Evolutionary conservation across 768 basidiomycete species (phyloP).

Genomic region (Candolleomyces aberdarensis): DNA sequence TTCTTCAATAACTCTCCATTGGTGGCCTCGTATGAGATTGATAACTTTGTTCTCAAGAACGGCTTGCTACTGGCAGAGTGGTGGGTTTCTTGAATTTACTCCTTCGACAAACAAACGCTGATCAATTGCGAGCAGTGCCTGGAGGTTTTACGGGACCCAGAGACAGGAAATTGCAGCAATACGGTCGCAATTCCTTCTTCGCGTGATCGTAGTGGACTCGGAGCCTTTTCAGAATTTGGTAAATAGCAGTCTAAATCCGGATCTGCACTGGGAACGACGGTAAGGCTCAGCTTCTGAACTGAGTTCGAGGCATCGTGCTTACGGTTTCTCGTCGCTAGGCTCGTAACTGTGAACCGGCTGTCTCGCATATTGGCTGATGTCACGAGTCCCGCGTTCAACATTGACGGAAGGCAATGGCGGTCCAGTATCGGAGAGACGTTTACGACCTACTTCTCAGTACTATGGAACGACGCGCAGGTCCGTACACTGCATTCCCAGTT

Average conservation of each 20-base stretch:
- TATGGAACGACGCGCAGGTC: slow-evolving; percentile 67
- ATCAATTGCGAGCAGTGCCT: slow-evolving; percentile 41
- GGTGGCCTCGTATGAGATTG: slow-evolving; percentile 64
- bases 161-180: slow-evolving; percentile 48
- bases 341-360: slow-evolving; percentile 49
- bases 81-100: slow-evolving; percentile 32
- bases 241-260: slow-evolving; percentile 32
- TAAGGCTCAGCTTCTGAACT: slow-evolving; percentile 20
- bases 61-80: slow-evolving; percentile 54
- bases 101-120: neutral
- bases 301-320: neutral
- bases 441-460: slow-evolving; percentile 51
- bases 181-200: slow-evolving; percentile 54
- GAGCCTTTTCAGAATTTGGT: slow-evolving; percentile 58
- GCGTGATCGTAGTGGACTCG: slow-evolving; percentile 58
- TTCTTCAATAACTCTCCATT: slow-evolving; percentile 59
- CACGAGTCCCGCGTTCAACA: slow-evolving; percentile 55
- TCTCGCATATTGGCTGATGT: slow-evolving; percentile 68
- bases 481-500: slow-evolving; percentile 11
- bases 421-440: slow-evolving; percentile 59
- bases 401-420: slow-evolving; percentile 69
- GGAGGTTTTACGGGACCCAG: slow-evolving; percentile 68
- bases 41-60: slow-evolving; percentile 70
- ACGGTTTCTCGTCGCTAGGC: slow-evolving; percentile 27
- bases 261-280: slow-evolving; percentile 50